phyloP scores from a whole-genome alignment of 2,329 filamentous ascomycete genomes.

The Blastomyces parvus region DNA sequence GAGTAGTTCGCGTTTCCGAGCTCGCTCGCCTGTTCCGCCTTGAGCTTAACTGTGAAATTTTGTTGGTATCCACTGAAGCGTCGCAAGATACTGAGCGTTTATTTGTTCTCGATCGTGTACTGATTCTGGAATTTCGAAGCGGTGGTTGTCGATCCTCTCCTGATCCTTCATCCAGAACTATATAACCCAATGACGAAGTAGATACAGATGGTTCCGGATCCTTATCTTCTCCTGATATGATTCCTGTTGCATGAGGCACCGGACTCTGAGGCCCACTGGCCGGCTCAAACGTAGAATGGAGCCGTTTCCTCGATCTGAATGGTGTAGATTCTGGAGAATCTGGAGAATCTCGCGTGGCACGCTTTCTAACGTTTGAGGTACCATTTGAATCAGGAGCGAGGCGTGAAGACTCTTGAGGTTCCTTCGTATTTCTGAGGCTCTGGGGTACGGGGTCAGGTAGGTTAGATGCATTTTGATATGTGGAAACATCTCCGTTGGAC shows the following conservation, averaged over 20 bases:
- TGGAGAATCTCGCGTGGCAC: neutral
- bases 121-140: neutral
- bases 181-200: neutral
- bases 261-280: neutral
- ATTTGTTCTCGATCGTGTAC: neutral
- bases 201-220: neutral
- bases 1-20: neutral
- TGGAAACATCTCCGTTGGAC: neutral
- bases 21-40: neutral
- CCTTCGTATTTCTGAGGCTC: neutral
- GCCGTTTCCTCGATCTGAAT: neutral
- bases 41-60: neutral
- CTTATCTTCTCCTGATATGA: neutral
- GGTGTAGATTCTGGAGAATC: neutral
- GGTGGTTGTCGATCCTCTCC: neutral
- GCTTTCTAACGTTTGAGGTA: neutral
- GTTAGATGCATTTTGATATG: neutral
- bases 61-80: neutral
- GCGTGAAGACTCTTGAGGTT: neutral
- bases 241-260: neutral
- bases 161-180: neutral
- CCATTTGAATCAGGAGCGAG: neutral
- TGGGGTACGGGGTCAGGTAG: neutral
- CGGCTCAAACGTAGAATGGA: too few relatives aligned
- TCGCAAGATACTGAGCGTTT: neutral